Evolutionary conservation across 441 rosid genomes (phyloP), one percentile per base, ranked within the genome.

Genomic region (Eutrema salsugineum): DNA sequence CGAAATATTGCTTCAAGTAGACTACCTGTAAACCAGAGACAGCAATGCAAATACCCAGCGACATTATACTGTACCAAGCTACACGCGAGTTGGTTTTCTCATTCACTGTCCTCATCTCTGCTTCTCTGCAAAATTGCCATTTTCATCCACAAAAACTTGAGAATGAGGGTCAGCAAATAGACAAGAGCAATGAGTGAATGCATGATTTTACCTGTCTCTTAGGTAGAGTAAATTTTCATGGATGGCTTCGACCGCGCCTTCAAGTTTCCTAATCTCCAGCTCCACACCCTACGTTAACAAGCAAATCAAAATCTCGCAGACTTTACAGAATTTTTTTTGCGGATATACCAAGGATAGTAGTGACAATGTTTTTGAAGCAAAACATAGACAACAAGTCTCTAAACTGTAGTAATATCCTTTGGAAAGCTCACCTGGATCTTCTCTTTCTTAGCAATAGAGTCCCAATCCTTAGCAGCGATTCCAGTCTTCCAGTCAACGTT

Each of bases 401-500:
- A 6, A 50, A 40, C 35, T 27, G 42, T 35, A 22, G 35, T 6
- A 15, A 44, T 11, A 55, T 16, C 17, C 9, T 11, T 11, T 9
- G 0, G 28, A 33, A 59, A 53, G 66, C 81, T 80, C 38, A 94
- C 99, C 86, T 94, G 88, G 27, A 94, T 81, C 84, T 90, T 92
- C 80, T 94, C 99, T 81, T 87, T 94, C 68, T 81, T 92, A 39
- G 98, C 99, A 42, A 94, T 89, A 7, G 96, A 83, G 6, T 80
- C 96, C 99, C 99, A 94, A 79, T 94, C 97, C 80, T 90, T 91
- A 20, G 99, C 93, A 2, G 93, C 94, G 48, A 90, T 85, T 64
- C 99, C 99, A 53, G 90, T 90, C 84, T 85, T 94, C 99, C 98
- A 94, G 68, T 94, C 98, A 67, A 94, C 64, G 81, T 83, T 87